Evolutionary conservation across 192 early-diverging fungal species (phyloP).

Genomic region (Mortierella antarctica): DNA sequence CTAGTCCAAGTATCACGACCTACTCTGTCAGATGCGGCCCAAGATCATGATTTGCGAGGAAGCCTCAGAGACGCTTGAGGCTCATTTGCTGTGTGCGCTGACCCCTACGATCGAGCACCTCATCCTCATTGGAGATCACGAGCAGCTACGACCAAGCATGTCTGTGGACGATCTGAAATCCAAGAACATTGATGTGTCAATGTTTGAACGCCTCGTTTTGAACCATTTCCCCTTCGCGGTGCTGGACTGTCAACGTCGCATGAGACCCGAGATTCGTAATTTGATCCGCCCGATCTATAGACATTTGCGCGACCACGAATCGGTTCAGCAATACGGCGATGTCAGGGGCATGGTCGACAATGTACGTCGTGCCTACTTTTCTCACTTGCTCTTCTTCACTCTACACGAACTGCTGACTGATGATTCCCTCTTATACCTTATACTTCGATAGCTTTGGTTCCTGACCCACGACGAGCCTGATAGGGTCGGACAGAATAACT

Average conservation of each 20-base stretch:
- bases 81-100: slow-evolving; percentile 62
- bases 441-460: slow-evolving; percentile 49
- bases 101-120: slow-evolving; percentile 61
- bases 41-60: slow-evolving; percentile 68
- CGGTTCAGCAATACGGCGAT: slow-evolving; percentile 42
- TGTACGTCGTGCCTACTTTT: slow-evolving; percentile 14
- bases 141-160: slow-evolving; percentile 65
- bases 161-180: slow-evolving; percentile 58
- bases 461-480: slow-evolving; percentile 57
- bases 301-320: slow-evolving; percentile 56
- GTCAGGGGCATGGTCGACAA: slow-evolving; percentile 62
- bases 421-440: background rate
- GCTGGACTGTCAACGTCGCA: slow-evolving; percentile 64
- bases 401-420: background rate
- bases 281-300: slow-evolving; percentile 63
- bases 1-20: slow-evolving; percentile 67
- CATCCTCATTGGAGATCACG: slow-evolving; percentile 69
- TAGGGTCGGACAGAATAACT: slow-evolving; percentile 29
- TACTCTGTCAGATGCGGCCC: slow-evolving; percentile 57
- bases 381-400: background rate
- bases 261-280: slow-evolving; percentile 64
- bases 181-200: slow-evolving; percentile 57
- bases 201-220: slow-evolving; percentile 65
- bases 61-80: slow-evolving; percentile 67
- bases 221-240: slow-evolving; percentile 56